A percentile compares a stretch with the other conserved stretches of the same genome.
phyloP scores from a whole-genome alignment of 2,329 filamentous ascomycete genomes.

The Mycosphaerelloides madeirae region DNA sequence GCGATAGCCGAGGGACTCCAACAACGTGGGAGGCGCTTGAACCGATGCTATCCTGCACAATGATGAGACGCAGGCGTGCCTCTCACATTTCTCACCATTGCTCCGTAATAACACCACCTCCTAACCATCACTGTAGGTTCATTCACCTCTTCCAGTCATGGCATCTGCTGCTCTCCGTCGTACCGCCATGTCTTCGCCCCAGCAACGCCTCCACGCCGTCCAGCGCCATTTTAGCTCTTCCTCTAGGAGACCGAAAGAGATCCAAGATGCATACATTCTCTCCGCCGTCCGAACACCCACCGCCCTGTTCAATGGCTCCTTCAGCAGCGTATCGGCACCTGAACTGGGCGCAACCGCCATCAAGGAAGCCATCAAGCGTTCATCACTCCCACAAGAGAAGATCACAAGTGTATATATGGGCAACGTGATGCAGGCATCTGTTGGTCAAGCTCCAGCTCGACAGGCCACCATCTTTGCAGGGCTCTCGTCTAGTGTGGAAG shows the following conservation, averaged over 20 bases:
- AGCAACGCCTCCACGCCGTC: constrained; percentile 24
- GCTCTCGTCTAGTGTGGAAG: constrained; percentile 73
- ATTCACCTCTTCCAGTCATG: constrained; percentile 7
- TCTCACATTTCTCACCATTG: too few species aligned
- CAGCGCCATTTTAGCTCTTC: constrained; percentile 47
- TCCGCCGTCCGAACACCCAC: constrained; percentile 86
- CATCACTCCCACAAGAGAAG: constrained; percentile 70
- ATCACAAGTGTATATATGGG: constrained; percentile 97
- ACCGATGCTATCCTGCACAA: too few species aligned
- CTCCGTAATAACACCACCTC: too few species aligned
- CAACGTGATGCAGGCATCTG: constrained; percentile 77
- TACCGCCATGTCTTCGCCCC: constrained; percentile 22
- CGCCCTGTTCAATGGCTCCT: constrained; percentile 93
- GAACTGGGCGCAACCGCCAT: constrained; percentile 86
- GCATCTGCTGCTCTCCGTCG: constrained; percentile 23
- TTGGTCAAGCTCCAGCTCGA: constrained; percentile 86
- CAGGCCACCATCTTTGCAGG: constrained; percentile 89
- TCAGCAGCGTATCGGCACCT: constrained; percentile 77
- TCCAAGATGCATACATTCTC: constrained; percentile 90
- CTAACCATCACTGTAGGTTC: background rate
- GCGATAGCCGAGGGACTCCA: too few species aligned
- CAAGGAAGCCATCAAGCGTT: constrained; percentile 83
- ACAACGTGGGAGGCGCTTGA: too few species aligned
- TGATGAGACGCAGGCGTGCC: too few species aligned
- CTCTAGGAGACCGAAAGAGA: constrained; percentile 53